A percentile compares a stretch with the other conserved stretches of the same genome.
Evolutionary conservation across 768 basidiomycete genomes (phyloP).

Genomic region (Amylocystis lapponica): DNA sequence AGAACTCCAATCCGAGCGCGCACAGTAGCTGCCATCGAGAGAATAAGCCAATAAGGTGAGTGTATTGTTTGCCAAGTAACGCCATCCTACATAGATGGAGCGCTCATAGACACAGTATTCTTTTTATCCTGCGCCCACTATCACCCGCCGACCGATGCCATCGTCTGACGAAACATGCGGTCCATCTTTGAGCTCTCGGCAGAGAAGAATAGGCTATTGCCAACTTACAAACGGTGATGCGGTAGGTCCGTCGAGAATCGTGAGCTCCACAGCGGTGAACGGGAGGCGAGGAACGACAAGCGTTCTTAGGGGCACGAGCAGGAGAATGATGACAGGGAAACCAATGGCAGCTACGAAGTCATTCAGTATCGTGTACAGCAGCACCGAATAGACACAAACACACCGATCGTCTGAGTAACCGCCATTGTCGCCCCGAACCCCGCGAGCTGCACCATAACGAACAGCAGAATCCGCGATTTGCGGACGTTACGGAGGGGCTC

Average conservation of each 20-base stretch:
- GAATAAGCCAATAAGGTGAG: no score
- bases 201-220: no score
- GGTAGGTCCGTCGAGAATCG: slow-evolving; percentile 83
- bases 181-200: no score
- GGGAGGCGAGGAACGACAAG: slow-evolving; percentile 66
- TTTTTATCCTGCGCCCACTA: no score
- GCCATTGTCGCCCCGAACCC: slow-evolving; percentile 89
- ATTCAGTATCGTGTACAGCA: background rate
- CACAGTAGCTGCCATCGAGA: no score
- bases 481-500: slow-evolving; percentile 78
- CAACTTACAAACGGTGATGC: slow-evolving; percentile 81
- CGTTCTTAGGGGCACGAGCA: slow-evolving; percentile 73
- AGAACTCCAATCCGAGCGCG: no score
- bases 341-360: slow-evolving; percentile 67
- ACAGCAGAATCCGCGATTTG: slow-evolving; percentile 66
- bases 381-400: slow-evolving; percentile 8
- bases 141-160: slow-evolving; percentile 39
- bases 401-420: slow-evolving; percentile 85
- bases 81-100: no score
- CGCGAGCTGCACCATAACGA: slow-evolving; percentile 67
- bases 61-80: no score
- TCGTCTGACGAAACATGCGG: slow-evolving; percentile 33
- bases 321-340: slow-evolving; percentile 84
- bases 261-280: slow-evolving; percentile 74
- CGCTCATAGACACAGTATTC: no score